phyloP scores from a whole-genome alignment of 352 stramenopile species.

The Pythium oligandrum region DNA sequence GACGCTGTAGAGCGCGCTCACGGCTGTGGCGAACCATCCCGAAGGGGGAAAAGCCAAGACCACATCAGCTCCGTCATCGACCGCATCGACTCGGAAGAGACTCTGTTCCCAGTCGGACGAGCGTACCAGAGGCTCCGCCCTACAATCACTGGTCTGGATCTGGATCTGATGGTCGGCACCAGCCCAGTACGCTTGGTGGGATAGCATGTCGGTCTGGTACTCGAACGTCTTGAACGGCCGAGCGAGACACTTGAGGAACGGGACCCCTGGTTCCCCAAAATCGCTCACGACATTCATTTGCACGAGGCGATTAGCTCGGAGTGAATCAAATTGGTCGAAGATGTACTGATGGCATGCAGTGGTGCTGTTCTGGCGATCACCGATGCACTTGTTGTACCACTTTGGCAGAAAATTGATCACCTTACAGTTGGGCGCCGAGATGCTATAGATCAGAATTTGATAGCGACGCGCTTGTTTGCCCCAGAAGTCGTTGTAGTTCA shows the following conservation, averaged over 20 bases:
- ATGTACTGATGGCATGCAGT: conserved; percentile 41
- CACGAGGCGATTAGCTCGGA: conserved; percentile 27
- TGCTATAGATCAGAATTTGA: too few relatives aligned
- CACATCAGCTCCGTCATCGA: conserved; percentile 35
- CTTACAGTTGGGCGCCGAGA: too few relatives aligned
- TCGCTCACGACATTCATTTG: conserved; percentile 34
- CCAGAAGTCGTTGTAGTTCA: too few relatives aligned
- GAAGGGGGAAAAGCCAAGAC: conserved; percentile 36
- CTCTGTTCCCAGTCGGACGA: conserved; percentile 35
- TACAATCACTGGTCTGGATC: conserved; percentile 51
- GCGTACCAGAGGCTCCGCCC: conserved; percentile 31
- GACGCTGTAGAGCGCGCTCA: conserved; percentile 37
- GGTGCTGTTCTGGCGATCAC: conserved; percentile 10
- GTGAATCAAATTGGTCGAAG: conserved; percentile 37
- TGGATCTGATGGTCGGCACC: conserved; percentile 42
- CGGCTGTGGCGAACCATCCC: conserved; percentile 29
- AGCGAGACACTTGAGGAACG: conserved; percentile 44
- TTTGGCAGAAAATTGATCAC: background rate
- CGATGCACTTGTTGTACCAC: conserved; percentile 1
- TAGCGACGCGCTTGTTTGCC: too few relatives aligned
- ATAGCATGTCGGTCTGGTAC: conserved; percentile 58
- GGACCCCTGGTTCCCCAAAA: conserved; percentile 34
- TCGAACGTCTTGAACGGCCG: conserved; percentile 31
- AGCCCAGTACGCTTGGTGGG: conserved; percentile 49
- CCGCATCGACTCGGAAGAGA: conserved; percentile 37